Evolutionary conservation across 495 filamentous ascomycete genomes (phyloP).

Genomic region (Penicillium dipodomyicola): DNA sequence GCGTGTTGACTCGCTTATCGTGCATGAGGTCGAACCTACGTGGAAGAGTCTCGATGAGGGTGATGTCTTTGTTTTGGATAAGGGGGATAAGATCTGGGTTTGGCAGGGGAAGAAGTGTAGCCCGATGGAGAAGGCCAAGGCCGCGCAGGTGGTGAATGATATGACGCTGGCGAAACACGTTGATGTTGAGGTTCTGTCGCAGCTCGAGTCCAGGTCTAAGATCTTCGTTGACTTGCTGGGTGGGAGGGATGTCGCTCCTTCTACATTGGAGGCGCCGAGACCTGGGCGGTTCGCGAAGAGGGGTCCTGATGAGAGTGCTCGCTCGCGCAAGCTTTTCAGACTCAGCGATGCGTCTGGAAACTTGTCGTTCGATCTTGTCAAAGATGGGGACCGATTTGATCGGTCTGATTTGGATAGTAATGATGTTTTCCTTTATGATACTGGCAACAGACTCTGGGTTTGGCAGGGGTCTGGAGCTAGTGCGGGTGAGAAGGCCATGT

Average conservation of each 20-base stretch:
- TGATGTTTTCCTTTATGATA: constrained; percentile 59
- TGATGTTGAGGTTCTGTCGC: constrained; percentile 60
- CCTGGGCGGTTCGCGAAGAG: constrained; percentile 35
- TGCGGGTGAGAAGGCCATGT: constrained; percentile 51
- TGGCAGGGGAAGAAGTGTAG: constrained; percentile 63
- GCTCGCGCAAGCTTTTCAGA: constrained; percentile 49
- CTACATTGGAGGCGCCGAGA: constrained; percentile 35
- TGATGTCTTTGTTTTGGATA: constrained; percentile 61
- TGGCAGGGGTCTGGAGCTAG: constrained; percentile 58
- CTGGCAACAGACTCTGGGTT: constrained; percentile 53
- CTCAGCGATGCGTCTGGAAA: constrained; percentile 55
- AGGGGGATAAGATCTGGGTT: constrained; percentile 59
- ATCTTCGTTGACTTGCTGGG: constrained; percentile 55
- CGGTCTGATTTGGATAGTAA: constrained; percentile 49
- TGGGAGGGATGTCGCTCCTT: constrained; percentile 40
- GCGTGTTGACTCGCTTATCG: constrained; percentile 47
- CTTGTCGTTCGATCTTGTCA: constrained; percentile 52
- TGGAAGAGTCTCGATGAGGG: constrained; percentile 59
- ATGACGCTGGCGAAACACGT: constrained; percentile 59
- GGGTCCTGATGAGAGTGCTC: constrained; percentile 16
- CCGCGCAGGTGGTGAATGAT: constrained; percentile 61
- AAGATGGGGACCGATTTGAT: constrained; percentile 43
- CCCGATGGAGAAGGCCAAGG: constrained; percentile 64
- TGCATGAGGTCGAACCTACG: constrained; percentile 60
- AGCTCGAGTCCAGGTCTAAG: constrained; percentile 52